Percentiles rank a stretch among this genome's conserved stretches.
Conservation (phyloP, 2,329 filamentous ascomycete genomes). For the Coccinonectria pachysandricola region DNA sequence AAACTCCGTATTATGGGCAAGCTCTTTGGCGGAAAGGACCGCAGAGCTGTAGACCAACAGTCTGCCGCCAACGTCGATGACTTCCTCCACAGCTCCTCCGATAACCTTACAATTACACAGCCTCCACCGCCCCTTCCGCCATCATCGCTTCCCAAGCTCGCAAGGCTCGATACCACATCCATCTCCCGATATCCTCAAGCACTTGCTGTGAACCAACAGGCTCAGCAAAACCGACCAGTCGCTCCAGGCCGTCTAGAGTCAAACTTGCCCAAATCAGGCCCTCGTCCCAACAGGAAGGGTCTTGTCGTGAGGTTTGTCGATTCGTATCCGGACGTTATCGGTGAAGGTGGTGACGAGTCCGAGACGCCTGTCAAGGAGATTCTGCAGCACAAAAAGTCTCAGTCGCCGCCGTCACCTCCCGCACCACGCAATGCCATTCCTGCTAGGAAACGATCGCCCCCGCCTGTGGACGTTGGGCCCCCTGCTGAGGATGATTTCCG, state of each 20-base stretch:
- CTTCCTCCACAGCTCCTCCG: constrained; percentile 47
- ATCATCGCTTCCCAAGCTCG: constrained; percentile 37
- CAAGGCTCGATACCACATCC: constrained; percentile 44
- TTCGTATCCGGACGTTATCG: constrained; percentile 68
- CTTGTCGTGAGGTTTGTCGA: constrained; percentile 66
- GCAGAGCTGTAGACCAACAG: constrained; percentile 25
- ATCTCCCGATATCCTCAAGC: constrained; percentile 47
- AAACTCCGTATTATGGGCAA: constrained; percentile 53
- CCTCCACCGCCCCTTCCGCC: constrained; percentile 34
- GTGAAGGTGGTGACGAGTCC: constrained; percentile 83
- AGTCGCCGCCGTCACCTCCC: constrained; percentile 23
- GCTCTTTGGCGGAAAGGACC: constrained; percentile 42
- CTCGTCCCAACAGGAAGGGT: constrained; percentile 49
- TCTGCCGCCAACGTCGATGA: constrained; percentile 42
- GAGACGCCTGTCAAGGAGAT: constrained; percentile 64
- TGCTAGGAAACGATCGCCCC: constrained; percentile 6
- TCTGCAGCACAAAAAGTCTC: constrained; percentile 42
- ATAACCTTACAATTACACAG: constrained; percentile 44
- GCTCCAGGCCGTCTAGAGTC: constrained; percentile 29
- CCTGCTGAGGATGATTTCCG: constrained; percentile 33
- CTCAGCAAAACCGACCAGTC: constrained; percentile 34
- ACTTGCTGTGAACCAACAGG: constrained; percentile 32
- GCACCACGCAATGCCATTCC: constrained; percentile 12
- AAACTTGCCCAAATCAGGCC: constrained; percentile 33
- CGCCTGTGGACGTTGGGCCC: constrained; percentile 3